Evolutionary conservation across 2,329 filamentous ascomycete genomes (phyloP), one percentile per base, ranked within the genome.

Genomic region (Camptophora hylomeconis): DNA sequence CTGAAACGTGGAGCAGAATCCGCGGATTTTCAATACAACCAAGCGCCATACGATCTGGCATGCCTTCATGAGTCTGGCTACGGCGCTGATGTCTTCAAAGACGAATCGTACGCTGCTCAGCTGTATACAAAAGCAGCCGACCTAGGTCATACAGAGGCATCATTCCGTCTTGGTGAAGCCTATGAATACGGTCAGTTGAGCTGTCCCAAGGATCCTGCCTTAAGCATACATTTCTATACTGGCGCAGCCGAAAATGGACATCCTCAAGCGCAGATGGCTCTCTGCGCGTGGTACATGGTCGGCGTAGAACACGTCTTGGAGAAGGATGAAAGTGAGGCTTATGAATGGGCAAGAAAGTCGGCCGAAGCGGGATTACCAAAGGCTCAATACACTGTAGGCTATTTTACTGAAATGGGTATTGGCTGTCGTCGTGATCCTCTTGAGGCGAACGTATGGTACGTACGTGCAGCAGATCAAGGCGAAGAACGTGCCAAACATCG

Each of bases 321-420:
- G 36, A 93, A 89, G 56, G 87, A 98, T 46, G 87, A 95, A 53
- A 78, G 79, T 43, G 89, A 98, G 54, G 89, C 89, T 7, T 95
- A 92, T 48, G 86, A 93, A 52, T 98, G 89, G 89, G 86, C 89
- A 10, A 75, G 74, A 46, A 75, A 77, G 47, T 82, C 89, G 31
- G 87, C 87, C 17, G 78, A 89, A 38, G 65, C 77, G 41, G 86
- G 87, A 92, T 51, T 66, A 5, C 51, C 58, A 2, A 72, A 72
- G 52, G 89, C 89, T n/a, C 75, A 94, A 52, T 98, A 95, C 46
- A 83, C 89, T 0, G 73, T 93, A 13, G 89, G 84, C 24, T 95
- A 94, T 57, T 98, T 98, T 52, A 94, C 86, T 4, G 89, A 98
- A 54, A 93, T 92, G 81, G 89, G 89, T 38, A 94, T 98, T 45